Evolutionary conservation across 2,329 filamentous ascomycete species (phyloP), one percentile per base, ranked within the genome.

Genomic region (Elsinoe perseae): DNA sequence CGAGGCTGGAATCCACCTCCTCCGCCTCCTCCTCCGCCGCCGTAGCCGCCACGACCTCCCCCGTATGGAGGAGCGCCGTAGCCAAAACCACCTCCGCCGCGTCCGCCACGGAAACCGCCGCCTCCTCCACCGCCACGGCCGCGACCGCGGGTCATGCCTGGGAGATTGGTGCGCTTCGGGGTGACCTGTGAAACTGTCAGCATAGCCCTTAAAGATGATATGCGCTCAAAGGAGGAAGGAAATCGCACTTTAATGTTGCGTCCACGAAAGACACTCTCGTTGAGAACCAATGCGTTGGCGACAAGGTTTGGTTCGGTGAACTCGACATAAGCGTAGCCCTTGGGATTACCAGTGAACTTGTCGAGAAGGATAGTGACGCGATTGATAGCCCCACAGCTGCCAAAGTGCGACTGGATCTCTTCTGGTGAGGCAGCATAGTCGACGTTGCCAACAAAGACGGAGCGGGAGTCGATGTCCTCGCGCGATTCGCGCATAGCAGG

Each of bases 341-440:
- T 98, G n/a, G 93, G 93, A 77, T 97, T 91, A 61, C 93, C 93
- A 9, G 91, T 95, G 69, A 96, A 97, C 77, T 98, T 98, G 76
- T 98, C 93, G 64, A 98, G 77, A 64, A 98, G 77, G 63, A 98
- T 98, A 1, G 93, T 98, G 58, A 98, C 93, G 59, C 93, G 86
- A 73, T 98, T 98, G 78, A 98, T 98, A 63, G 87, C 89, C 59
- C 93, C 93, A 66, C 90, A 95, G 77, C 85, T 95, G 77, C 95
- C 90, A 76, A 98, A 98, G 69, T 98, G 93, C 58, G 90, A 89
- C 77, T 98, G 93, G 58, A 98, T 93, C 76, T 98, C 93, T 74
- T 98, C 93, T 2, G 93, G 93, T 25, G 90, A 95, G 20, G 92
- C 91, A 60, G 89, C 91, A 73, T 98, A 98, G 74, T 98, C 93